Evolutionary conservation across 2,329 filamentous ascomycete species (phyloP).

Genomic region (Alternaria metachromatica): DNA sequence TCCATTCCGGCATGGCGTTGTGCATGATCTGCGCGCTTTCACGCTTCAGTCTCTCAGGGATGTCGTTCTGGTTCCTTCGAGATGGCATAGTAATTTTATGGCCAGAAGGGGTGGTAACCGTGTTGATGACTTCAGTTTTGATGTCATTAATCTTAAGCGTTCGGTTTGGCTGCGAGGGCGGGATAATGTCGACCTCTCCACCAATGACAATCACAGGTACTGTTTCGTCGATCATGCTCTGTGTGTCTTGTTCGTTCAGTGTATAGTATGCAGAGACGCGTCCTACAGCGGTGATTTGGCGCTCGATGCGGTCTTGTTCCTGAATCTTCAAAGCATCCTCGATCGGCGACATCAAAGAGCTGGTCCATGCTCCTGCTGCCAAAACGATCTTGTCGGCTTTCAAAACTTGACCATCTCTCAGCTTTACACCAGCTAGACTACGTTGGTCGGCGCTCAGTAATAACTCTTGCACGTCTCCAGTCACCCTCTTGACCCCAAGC

Average conservation of each 20-base stretch:
- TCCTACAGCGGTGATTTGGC: constrained; percentile 64
- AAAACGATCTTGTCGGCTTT: constrained; percentile 62
- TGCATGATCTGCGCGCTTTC: constrained; percentile 46
- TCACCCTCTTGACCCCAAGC: constrained; percentile 55
- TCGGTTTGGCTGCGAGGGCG: constrained; percentile 54
- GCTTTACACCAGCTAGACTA: constrained; percentile 54
- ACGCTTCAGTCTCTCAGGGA: constrained; percentile 51
- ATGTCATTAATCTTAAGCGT: constrained; percentile 69
- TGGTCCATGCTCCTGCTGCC: constrained; percentile 65
- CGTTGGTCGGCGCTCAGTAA: constrained; percentile 47
- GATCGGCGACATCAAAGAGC: constrained; percentile 58
- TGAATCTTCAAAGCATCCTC: constrained; percentile 54
- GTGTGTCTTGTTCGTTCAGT: constrained; percentile 56
- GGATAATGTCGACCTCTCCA: constrained; percentile 56
- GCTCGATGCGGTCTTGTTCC: constrained; percentile 56
- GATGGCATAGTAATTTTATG: constrained; percentile 62
- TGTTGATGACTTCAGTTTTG: constrained; percentile 63
- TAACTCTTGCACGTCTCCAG: constrained; percentile 55
- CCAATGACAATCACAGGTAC: constrained; percentile 63
- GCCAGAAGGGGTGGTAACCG: constrained; percentile 55
- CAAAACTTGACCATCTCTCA: constrained; percentile 55
- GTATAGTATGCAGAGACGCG: constrained; percentile 65
- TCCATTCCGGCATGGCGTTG: constrained; percentile 43
- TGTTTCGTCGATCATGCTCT: constrained; percentile 52
- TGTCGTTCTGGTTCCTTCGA: constrained; percentile 52